Conservation (phyloP, 306 rosid genomes). For the Malus sylvestris region DNA sequence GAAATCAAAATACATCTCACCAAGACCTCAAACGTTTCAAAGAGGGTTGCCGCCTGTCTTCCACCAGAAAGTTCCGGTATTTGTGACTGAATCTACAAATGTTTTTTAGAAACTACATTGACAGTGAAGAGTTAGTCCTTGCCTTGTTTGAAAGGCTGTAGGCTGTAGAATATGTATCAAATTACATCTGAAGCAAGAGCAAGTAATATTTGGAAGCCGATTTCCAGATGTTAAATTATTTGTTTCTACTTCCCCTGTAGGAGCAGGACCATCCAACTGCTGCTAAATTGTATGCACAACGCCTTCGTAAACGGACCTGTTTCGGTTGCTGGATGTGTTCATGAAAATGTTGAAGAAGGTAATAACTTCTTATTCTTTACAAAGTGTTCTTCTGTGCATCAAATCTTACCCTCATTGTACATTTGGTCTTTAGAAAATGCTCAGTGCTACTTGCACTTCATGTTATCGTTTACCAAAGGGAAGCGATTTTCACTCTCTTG, state of each 20-base stretch:
- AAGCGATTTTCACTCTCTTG: too few species aligned
- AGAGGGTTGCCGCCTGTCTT: neutral
- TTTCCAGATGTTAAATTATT: neutral
- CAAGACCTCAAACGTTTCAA: neutral
- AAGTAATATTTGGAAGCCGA: neutral
- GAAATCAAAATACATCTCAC: neutral
- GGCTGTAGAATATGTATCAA: neutral
- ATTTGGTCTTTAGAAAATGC: neutral
- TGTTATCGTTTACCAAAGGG: too few species aligned
- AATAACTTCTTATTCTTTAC: too few species aligned
- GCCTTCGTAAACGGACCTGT: neutral
- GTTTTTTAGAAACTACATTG: constrained; percentile 7
- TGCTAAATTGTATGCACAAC: neutral
- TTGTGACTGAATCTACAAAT: neutral
- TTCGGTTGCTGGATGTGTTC: too few species aligned
- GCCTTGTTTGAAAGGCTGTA: neutral
- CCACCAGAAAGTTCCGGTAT: neutral
- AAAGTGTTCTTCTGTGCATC: neutral
- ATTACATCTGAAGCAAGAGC: neutral
- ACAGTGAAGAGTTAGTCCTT: constrained; percentile 9
- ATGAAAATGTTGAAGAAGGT: too few species aligned
- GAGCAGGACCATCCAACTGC: neutral
- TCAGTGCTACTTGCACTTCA: neutral
- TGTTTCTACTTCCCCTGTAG: neutral
- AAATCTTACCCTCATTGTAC: neutral